Conservation (phyloP, 2,329 filamentous ascomycete species). For the Alternaria sp. region DNA sequence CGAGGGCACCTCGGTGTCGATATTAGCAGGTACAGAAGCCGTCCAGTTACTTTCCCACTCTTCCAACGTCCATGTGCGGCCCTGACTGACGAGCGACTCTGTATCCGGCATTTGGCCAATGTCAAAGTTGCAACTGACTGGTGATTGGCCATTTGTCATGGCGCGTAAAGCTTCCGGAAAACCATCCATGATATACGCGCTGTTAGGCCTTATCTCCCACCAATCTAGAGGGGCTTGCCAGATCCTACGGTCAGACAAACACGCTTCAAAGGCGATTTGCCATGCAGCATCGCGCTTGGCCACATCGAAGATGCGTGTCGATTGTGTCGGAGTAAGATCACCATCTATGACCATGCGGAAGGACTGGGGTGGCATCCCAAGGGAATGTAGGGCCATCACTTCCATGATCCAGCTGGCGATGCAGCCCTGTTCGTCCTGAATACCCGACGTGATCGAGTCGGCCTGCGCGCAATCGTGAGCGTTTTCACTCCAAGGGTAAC, state of each 20-base stretch:
- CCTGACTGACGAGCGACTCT: neutral
- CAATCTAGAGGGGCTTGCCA: neutral
- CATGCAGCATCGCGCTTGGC: slow-evolving; percentile 3
- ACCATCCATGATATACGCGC: neutral
- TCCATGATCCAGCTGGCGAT: slow-evolving; percentile 15
- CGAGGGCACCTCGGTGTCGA: neutral
- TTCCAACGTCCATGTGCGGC: neutral
- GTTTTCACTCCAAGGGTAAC: too few relatives aligned
- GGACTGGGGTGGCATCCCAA: slow-evolving; percentile 17
- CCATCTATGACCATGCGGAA: slow-evolving; percentile 19
- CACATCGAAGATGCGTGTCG: slow-evolving; percentile 1
- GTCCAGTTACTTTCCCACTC: neutral
- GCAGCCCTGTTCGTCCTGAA: neutral
- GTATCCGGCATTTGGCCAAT: neutral
- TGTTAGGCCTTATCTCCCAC: neutral
- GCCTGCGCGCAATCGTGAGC: too few relatives aligned
- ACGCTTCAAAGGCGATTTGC: neutral
- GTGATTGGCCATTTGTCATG: neutral
- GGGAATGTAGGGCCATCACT: neutral
- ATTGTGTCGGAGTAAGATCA: neutral
- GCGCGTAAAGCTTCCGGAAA: neutral
- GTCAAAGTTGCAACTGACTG: neutral
- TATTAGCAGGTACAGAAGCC: neutral
- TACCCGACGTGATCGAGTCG: neutral
- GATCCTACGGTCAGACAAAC: too few relatives aligned